Evolutionary conservation across 495 filamentous ascomycete species (phyloP), one percentile per base, ranked within the genome.

Genomic region (Amphirosellinia nigrospora): DNA sequence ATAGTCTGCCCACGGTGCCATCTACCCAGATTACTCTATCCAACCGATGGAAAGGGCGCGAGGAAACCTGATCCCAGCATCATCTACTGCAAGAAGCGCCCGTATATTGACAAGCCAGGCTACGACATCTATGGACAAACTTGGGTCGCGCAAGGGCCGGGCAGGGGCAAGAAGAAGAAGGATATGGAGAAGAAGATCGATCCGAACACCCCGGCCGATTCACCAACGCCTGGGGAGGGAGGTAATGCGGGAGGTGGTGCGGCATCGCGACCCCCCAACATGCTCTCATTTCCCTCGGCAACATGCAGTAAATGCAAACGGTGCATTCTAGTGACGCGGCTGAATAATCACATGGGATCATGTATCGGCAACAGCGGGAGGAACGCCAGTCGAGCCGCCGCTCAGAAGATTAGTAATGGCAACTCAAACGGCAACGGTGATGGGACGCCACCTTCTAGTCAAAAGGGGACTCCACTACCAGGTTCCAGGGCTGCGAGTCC

Each of bases 121-220:
- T 90, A 89, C 79, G 93, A 96, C 75, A 91, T 95, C 50, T 93
- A 96, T 76, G 93, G 92, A 61, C 93, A 94, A 75, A 89, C 89
- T 11, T 96, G 83, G 81, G 81, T 86, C 32, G 79, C 79, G 38
- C 82, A 82, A 9, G 85, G 85, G 2, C 85, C 86, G 1, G 86
- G 85, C 3, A 77, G 85, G 55, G 85, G 86, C 64, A 86, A 88
- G 79, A 88, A 88, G 78, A 87, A 88, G 80, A 87, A 86, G 78
- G 85, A 87, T 43, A 81, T 83, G 79, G 73, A 86, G 79, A 82
- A 91, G 86, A 81, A 89, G 82, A 73, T 80, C 38, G 83, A 84
- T 67, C 78, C 76, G 72, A 82, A 81, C 16, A 77, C 69, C 50
- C 79, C 80, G 62, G 80, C 82, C 52, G 89, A 87, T 13, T 84